Base-by-base conservation (phyloP, 139 green algal genomes). In the Chlamydomonas applanata region DNA sequence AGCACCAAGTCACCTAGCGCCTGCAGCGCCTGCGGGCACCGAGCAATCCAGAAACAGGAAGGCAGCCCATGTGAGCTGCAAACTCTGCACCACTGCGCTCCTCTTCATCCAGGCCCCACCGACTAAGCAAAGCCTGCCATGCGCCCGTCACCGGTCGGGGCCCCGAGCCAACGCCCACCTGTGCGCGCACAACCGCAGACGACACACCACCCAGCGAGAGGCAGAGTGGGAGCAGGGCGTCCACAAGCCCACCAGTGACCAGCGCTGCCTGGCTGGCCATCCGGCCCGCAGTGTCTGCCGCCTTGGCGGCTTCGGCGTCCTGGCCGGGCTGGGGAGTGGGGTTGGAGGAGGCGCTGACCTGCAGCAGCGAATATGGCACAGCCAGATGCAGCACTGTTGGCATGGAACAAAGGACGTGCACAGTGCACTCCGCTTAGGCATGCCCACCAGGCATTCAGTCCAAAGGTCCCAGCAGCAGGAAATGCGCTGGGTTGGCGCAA, bases 191-290 rank as follows among this genome's bases (percentile, higher is more conserved):
- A 22, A 71, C 77, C 30, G 71, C 20, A 22, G 78, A 83, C 1
- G 77, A 32, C 40, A 82, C 63, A 40, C 86, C 82, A 27, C 81
- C 76, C 0, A 54, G 56, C 7, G 54, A 60, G 17, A 85, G 20
- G 5, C 70, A 74, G 52, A 86, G 76, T 13, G 30, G 69, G 2
- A 80, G 30, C 71, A 92, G 72, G 33, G 78, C 56, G 11, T 79
- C 73, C 56, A 88, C 40, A 25, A 81, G 56, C 14, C 84, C 83
- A 16, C 60, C 59, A 25, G 72, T 40, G 45, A 86, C 35, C 25
- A 91, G 69, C 27, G 79, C 56, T 20, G 73, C 80, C 71, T 89
- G 83, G 68, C 86, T 89, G 32, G 83, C 83, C 0, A 65, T 16
- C 29, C 85, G 27, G 61, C 83, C 85, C 13, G 74, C 40, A 16